Evolutionary conservation across 2,329 filamentous ascomycete genomes (phyloP), one percentile per base, ranked within the genome.

Genomic region (Neophaeococcomyces aloes): DNA sequence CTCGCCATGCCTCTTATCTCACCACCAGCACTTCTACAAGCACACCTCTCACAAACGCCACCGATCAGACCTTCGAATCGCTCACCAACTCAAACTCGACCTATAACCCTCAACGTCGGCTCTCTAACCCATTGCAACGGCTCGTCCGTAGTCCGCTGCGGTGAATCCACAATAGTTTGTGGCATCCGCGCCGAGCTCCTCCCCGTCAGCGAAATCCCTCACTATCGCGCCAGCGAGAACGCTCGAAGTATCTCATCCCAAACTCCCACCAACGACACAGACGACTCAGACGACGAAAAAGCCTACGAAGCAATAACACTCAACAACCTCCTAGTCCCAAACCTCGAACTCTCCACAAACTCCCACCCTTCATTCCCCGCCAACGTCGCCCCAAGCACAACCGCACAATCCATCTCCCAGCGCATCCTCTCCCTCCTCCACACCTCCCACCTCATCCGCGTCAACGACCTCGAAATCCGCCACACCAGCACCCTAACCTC

Each of bases 121-220:
- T 91, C 86, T 17, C 70, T 98, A 38, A 85, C 86, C 1, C 87
- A 98, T 62, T 83, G 86, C 44, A 81, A 94, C 59, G 91, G 91
- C 40, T 93, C 86, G 56, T 83, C 89, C 1, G 81, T 96, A 0
- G 83, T 96, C 38, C 78, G 91, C 29, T 71, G 84, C 40, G 91
- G 91, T 36, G 49, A 48, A 10, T 86, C 93, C 62, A 87, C 86
- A 1, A 86, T 88, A n/a, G 88, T 98, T 29, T 95, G 88, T 60
- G 91, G 89, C 45, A 79, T 98, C 15, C 79, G 89, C 34, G 88
- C 75, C 41, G 91, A 98, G 65, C 80, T 94, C 5, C 70, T 98
- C 19, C 72, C 80, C 37, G 80, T 83, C 2, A 73, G 75, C 38
- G 79, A 86, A 59, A 85, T 93, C 47, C 80, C 81, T 37, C 79